These are phyloP conservation scores for Penicillium arizonense DNA, from an alignment of 495 filamentous ascomycete species.

Conservation along the genomic window DNA sequence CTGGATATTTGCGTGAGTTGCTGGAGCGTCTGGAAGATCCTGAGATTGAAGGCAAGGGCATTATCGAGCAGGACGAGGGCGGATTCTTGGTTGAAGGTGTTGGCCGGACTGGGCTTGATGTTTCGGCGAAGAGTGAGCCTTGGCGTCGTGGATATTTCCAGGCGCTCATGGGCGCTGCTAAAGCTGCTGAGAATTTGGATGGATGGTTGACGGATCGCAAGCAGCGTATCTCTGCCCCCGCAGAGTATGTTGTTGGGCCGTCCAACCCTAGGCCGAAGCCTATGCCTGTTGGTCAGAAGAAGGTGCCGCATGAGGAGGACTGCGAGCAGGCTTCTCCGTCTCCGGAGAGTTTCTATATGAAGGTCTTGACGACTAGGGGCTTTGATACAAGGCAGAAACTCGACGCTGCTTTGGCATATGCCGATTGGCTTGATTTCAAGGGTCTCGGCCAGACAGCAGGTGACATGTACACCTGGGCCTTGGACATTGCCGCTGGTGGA, in stretches of 20 bases:
- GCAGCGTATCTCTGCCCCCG: conserved; percentile 62
- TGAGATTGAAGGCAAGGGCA: conserved; percentile 61
- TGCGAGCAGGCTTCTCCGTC: conserved; percentile 61
- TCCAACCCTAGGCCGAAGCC: conserved; percentile 80
- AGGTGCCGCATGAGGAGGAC: conserved; percentile 67
- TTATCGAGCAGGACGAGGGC: conserved; percentile 56
- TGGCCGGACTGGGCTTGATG: conserved; percentile 62
- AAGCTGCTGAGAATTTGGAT: conserved; percentile 76
- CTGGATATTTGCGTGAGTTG: conserved; percentile 50
- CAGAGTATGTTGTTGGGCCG: conserved; percentile 70
- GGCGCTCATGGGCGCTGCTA: conserved; percentile 70
- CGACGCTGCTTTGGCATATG: conserved; percentile 77
- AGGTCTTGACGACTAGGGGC: conserved; percentile 72
- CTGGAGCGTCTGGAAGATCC: conserved; percentile 63
- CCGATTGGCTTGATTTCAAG: conserved; percentile 80
- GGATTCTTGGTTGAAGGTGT: conserved; percentile 53
- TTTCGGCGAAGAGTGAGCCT: conserved; percentile 69
- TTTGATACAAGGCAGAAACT: conserved; percentile 72
- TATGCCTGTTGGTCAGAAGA: conserved; percentile 54
- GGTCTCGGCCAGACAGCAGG: conserved; percentile 56
- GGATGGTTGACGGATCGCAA: conserved; percentile 70
- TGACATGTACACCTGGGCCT: conserved; percentile 68
- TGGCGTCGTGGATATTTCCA: conserved; percentile 86
- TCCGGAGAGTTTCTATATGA: conserved; percentile 72
- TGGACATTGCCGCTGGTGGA: conserved; percentile 62